A percentile compares a stretch with the other conserved stretches of the same genome.
Conservation (phyloP, 192 early-diverging fungal species). For the Coemansia sp. region DNA sequence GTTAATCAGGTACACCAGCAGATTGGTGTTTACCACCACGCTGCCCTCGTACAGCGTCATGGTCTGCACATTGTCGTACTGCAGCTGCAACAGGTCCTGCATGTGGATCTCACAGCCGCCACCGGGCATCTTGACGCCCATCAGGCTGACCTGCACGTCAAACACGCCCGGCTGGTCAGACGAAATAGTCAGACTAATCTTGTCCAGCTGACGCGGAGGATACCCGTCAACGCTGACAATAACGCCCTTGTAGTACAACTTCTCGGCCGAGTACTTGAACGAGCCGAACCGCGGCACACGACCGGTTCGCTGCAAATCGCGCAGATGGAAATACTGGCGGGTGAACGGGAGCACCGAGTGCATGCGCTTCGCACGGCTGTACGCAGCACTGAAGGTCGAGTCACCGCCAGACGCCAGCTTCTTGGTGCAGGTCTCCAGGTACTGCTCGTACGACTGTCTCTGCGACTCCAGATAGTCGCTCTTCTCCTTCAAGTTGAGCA, state of each 20-base stretch:
- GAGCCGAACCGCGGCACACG: conserved; percentile 94
- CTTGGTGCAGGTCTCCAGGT: conserved; percentile 85
- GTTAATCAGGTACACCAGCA: conserved; percentile 95
- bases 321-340: conserved; percentile 92
- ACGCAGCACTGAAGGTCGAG: conserved; percentile 56
- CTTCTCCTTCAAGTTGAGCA: conserved; percentile 85
- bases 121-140: conserved; percentile 67
- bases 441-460: conserved; percentile 86
- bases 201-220: conserved; percentile 80
- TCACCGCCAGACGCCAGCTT: conserved; percentile 69
- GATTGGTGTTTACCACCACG: conserved; percentile 92
- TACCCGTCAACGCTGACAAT: conserved; percentile 83
- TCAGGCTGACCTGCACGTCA: conserved; percentile 78
- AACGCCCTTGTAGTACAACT: conserved; percentile 91
- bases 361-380: conserved; percentile 53
- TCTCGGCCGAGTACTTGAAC: conserved; percentile 95
- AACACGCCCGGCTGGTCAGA: conserved; percentile 91
- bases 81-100: conserved; percentile 90
- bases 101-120: conserved; percentile 79
- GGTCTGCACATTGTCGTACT: conserved; percentile 89
- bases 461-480: conserved; percentile 80
- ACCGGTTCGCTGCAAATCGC: conserved; percentile 80
- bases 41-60: conserved; percentile 92
- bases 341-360: conserved; percentile 82
- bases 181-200: conserved; percentile 87